phyloP scores from a whole-genome alignment of 306 rosid genomes.

The Glycine latifolia region DNA sequence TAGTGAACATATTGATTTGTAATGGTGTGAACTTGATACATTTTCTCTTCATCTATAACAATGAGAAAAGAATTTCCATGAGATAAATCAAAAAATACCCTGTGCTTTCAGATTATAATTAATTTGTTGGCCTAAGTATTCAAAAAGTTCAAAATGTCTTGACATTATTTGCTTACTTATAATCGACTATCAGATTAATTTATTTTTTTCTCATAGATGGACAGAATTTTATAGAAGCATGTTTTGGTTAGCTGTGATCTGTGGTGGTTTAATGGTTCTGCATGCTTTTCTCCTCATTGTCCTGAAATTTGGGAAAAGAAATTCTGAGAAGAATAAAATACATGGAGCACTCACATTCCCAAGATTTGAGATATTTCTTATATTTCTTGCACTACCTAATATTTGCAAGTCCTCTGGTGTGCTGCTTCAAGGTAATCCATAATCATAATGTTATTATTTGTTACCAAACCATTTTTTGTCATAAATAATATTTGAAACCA shows the following conservation, averaged over 20 bases:
- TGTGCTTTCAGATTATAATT: background rate
- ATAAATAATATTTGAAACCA: background rate
- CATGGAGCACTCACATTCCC: conserved; percentile 87
- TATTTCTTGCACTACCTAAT: conserved; percentile 79
- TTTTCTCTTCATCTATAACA: background rate
- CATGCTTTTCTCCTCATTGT: conserved; percentile 69
- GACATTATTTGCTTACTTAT: background rate
- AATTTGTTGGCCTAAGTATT: background rate
- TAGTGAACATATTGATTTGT: conserved; percentile 8
- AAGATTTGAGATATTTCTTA: conserved; percentile 84
- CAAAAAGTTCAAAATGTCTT: conserved; percentile 1
- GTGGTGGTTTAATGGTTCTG: conserved; percentile 69
- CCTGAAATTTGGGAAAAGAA: conserved; percentile 72
- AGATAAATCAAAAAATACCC: background rate
- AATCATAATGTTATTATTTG: conserved; percentile 1
- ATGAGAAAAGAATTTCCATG: conserved; percentile 7
- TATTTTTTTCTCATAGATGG: conserved; percentile 65
- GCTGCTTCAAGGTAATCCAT: conserved; percentile 67
- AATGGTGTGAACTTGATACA: background rate
- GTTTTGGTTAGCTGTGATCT: conserved; percentile 84
- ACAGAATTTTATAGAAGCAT: conserved; percentile 72
- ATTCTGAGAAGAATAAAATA: conserved; percentile 54
- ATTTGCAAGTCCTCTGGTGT: conserved; percentile 73
- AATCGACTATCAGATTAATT: conserved; percentile 7
- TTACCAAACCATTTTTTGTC: background rate